Evolutionary conservation across 192 early-diverging fungal species (phyloP), one percentile per base, ranked within the genome.

Genomic region (Paraglomus brasilianum): DNA sequence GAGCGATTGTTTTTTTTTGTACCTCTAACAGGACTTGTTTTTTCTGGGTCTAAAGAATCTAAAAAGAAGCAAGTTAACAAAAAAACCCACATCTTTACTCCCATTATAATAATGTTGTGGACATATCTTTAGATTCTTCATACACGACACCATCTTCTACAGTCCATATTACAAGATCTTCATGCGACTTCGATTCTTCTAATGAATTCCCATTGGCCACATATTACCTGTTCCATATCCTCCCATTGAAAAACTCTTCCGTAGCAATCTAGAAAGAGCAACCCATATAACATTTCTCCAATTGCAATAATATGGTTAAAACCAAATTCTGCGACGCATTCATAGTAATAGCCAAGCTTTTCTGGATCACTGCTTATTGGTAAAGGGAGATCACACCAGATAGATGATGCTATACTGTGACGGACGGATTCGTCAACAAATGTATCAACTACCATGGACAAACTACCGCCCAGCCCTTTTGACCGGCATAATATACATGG

Each of bases 241-340:
- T 48, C 46, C 46, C 43, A 64, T 22, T 47, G 45, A 64, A 64
- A 64, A 7, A 64, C 30, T 30, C 46, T 43, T 48, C 62, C 30
- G 49, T 64, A 64, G 10, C 46, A 48, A 38, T 64, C 62, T 30
- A 64, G 40, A 64, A 64, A 64, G 30, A 48, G 19, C 39, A 66
- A 21, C 53, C 65, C 48, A 53, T 24, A 47, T 1, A 52, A 3
- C 5, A 38, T 66, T 50, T 66, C 50, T 40, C 50, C 62, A n/a
- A 52, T 48, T 7, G 24, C 19, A 53, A 66, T 66, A 8, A 66
- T 66, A 53, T 66, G 40, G 53, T 66, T 21, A 22, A 66, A 66
- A 1, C 49, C 30, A 14, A 50, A 66, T 52, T 53, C 43, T 51
- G 49, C 48, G 52, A 66, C 49, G 52, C 21, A 22, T 47, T 15